These are phyloP conservation scores for Angomonas deanei DNA, from an alignment of 208 protist species.

Conservation along the genomic window DNA sequence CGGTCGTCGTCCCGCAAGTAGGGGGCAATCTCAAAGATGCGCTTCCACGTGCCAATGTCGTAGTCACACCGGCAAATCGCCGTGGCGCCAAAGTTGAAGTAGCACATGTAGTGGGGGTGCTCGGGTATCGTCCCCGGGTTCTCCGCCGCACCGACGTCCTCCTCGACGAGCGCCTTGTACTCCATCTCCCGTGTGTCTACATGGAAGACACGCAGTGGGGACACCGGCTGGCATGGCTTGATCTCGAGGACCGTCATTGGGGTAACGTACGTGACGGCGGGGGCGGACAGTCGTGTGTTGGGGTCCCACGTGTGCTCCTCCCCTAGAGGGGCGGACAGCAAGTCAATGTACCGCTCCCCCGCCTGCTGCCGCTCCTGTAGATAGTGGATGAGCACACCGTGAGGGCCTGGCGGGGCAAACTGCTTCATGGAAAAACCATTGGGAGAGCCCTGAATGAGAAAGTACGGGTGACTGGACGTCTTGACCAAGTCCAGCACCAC, in stretches of 20 bases:
- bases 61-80: constrained; percentile 58
- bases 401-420: constrained; percentile 7
- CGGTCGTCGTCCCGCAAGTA: constrained; percentile 50
- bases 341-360: constrained; percentile 7
- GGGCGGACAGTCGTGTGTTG: not conserved
- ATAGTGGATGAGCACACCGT: constrained; percentile 4
- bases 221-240: constrained; percentile 13
- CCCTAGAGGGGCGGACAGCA: constrained; percentile 11
- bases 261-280: constrained; percentile 4
- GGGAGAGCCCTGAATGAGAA: constrained; percentile 23
- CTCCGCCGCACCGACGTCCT: not conserved
- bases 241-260: constrained; percentile 18
- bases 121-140: not conserved
- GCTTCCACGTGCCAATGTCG: constrained; percentile 49
- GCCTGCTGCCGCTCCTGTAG: constrained; percentile 10
- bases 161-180: not conserved
- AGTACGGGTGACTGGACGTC: constrained; percentile 29
- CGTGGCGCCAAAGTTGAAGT: constrained; percentile 53
- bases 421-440: constrained; percentile 32
- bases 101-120: constrained; percentile 9
- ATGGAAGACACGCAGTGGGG: constrained; percentile 16
- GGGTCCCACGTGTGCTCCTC: constrained; percentile 19
- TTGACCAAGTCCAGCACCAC: constrained; percentile 20
- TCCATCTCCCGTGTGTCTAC: constrained; percentile 6
- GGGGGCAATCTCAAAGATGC: constrained; percentile 43